Percentiles rank a stretch among this genome's conserved stretches.
These are phyloP conservation scores for Symbiodinium natans DNA, from an alignment of 73 alveolate genomes.

Conservation along the genomic window DNA sequence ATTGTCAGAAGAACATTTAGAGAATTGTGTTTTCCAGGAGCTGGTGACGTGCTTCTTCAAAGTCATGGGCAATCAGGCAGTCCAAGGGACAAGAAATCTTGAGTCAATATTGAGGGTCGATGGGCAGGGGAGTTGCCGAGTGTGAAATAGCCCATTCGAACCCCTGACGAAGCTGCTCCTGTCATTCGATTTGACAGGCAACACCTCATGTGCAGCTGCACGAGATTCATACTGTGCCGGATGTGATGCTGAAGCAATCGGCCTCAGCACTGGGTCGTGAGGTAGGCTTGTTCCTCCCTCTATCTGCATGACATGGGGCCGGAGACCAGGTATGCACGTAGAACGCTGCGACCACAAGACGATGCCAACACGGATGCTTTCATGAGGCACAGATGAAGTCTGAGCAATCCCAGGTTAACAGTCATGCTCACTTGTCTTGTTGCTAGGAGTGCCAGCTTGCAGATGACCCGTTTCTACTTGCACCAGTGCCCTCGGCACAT, in stretches of 20 bases:
- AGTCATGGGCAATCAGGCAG: neutral
- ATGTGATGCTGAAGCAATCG: neutral
- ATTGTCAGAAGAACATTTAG: no score
- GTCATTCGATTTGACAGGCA: no score
- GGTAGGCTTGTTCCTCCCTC: no score
- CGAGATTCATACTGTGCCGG: neutral
- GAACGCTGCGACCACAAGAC: neutral
- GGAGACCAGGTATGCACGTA: neutral
- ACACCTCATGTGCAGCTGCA: neutral
- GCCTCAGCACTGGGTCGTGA: no score
- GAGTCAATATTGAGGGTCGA: neutral
- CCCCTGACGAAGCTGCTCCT: no score
- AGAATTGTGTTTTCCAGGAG: neutral
- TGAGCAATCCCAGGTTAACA: neutral
- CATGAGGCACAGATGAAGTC: neutral
- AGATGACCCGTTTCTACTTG: neutral
- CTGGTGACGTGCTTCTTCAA: conserved; percentile 10
- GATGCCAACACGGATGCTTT: neutral
- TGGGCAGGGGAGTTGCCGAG: neutral
- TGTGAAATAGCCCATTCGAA: no score
- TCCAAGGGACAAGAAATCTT: neutral
- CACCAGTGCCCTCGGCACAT: neutral
- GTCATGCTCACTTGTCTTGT: no score
- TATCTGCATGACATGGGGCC: no score
- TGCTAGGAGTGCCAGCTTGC: neutral